These are phyloP conservation scores for Mortierella sp. DNA, from an alignment of 371 early-diverging fungal genomes.

Conservation along the genomic window DNA sequence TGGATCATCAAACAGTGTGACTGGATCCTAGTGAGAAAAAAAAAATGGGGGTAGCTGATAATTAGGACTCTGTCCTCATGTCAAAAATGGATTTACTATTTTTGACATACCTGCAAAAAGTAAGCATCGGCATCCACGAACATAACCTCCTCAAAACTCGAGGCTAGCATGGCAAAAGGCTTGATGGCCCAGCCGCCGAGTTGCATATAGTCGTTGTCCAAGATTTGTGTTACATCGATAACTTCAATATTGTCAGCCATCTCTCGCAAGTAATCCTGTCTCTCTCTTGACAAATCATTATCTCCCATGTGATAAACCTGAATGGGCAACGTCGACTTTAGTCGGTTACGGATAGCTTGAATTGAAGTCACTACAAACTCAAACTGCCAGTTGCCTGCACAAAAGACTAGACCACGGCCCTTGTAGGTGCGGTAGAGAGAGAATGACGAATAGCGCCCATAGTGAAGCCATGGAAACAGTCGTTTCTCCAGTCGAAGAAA, in stretches of 20 bases:
- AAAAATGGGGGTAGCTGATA: constrained; percentile 1
- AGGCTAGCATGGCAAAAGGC: constrained; percentile 77
- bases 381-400: constrained; percentile 76
- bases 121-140: constrained; percentile 85
- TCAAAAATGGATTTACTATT: too few relatives aligned
- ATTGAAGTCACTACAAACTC: constrained; percentile 72
- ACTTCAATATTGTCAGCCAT: constrained; percentile 63
- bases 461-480: constrained; percentile 47
- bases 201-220: constrained; percentile 64
- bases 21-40: constrained; percentile 60
- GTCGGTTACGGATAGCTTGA: constrained; percentile 65
- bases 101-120: constrained; percentile 70
- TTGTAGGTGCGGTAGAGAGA: constrained; percentile 35
- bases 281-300: constrained; percentile 63
- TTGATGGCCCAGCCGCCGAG: constrained; percentile 77
- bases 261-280: constrained; percentile 58
- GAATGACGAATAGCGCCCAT: constrained; percentile 35
- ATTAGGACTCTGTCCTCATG: too few relatives aligned
- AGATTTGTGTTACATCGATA: constrained; percentile 61
- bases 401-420: constrained; percentile 78
- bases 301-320: constrained; percentile 78
- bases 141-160: constrained; percentile 74
- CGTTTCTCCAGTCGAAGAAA: constrained; percentile 37
- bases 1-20: constrained; percentile 66
- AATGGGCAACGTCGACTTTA: constrained; percentile 74